phyloP scores from a whole-genome alignment of 2,329 filamentous ascomycete species.

The Penicillium thymicola region DNA sequence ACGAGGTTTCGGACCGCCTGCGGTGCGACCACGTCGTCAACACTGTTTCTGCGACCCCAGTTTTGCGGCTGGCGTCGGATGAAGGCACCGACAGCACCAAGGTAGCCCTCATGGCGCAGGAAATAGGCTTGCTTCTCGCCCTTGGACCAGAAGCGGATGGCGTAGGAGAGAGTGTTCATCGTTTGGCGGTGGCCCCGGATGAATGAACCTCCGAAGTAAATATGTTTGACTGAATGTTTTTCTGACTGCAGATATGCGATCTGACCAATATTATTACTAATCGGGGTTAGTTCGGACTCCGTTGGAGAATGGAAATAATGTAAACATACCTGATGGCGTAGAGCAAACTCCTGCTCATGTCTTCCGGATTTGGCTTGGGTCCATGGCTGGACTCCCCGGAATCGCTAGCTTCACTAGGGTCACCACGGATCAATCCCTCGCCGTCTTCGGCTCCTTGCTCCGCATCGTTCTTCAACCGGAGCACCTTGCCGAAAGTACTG shows the following conservation, averaged over 20 bases:
- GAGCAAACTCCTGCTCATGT: slow-evolving; percentile 85
- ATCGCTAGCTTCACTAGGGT: slow-evolving; percentile 38
- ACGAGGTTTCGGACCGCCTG: slow-evolving; percentile 25
- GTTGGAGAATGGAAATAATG: slow-evolving; percentile 2
- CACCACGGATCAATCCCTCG: slow-evolving; percentile 54
- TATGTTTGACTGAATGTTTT: slow-evolving; percentile 84
- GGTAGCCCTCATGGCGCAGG: slow-evolving; percentile 88
- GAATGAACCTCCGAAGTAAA: slow-evolving; percentile 97
- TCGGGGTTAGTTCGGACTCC: slow-evolving; percentile 22
- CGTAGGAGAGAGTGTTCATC: slow-evolving; percentile 95
- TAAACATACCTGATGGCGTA: slow-evolving; percentile 71
- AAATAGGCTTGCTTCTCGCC: slow-evolving; percentile 95
- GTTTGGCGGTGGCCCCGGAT: slow-evolving; percentile 95
- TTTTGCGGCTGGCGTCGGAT: slow-evolving; percentile 85
- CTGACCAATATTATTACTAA: slow-evolving; percentile 94
- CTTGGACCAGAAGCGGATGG: slow-evolving; percentile 96
- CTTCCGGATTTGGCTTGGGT: slow-evolving; percentile 67
- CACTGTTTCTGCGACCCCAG: slow-evolving; percentile 80
- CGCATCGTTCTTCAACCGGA: slow-evolving; percentile 83
- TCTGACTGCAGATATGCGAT: slow-evolving; percentile 97
- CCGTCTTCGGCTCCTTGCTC: slow-evolving; percentile 75
- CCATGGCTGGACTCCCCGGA: slow-evolving; percentile 33
- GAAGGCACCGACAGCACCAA: slow-evolving; percentile 91
- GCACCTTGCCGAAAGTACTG: slow-evolving; percentile 94
- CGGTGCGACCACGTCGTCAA: slow-evolving; percentile 52